Evolutionary conservation across 768 basidiomycete genomes (phyloP), one percentile per base, ranked within the genome.

Genomic region (Lepiota brunneoincarnata): DNA sequence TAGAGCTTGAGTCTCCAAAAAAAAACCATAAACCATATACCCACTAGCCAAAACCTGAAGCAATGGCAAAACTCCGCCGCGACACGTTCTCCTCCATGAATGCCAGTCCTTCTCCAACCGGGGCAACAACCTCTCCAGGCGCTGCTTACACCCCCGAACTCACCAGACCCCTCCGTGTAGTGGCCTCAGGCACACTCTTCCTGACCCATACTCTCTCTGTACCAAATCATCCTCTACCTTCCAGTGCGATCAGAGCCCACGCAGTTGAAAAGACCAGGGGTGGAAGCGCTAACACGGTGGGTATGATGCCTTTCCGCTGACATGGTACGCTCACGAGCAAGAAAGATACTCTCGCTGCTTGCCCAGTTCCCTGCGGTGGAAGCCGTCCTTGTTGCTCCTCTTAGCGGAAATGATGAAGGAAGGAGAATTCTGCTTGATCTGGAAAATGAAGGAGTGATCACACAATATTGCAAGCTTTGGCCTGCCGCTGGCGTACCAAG

Each of bases 101-200:
- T 35, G 24, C 24, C 20, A 38, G n/a, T 14, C 12, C 52, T n/a
- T 40, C 52, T 0, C 52, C 44, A 10, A 26, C 23, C 23, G 37
- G 26, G 6, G 45, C 52, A 14, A 36, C 44, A n/a, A 31, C 26
- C 18, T 12, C 44, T 36, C 43, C n/a, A 17, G 51, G 51, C 15
- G 15, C 42, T 26, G 7, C 52, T 14, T 37, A 23, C 46, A 40
- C 40, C 3, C 38, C 52, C 39, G 73, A 72, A 56, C 62, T 64
- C 49, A 63, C 60, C 49, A 72, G 65, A 61, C 74, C 80, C n/a
- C 74, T 90, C 15, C 85, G 89, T 40, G 82, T 93, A 21, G 79
- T 93, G 37, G 87, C 88, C 2, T 84, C 86, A 11, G 91, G 91
- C 12, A 89, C 91, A 9, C 78, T 93, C 37, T 93, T 93, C 64